Base-by-base conservation (phyloP, 179 eudicot species). In the Beta macrorhiza region DNA sequence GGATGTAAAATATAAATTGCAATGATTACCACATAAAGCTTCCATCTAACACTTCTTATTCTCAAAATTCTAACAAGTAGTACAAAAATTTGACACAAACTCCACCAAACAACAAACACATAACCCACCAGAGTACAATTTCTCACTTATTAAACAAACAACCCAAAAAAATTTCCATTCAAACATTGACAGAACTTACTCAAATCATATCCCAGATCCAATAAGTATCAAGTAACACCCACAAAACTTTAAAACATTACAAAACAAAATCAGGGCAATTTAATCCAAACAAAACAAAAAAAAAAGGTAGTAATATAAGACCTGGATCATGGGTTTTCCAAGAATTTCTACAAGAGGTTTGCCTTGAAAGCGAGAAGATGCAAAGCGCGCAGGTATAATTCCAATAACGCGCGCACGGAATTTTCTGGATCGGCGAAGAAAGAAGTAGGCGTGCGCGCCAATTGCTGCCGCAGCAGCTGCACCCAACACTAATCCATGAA, bases 311-410 rank as follows among this genome's bases (percentile, higher is more conserved):
- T 37, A 37, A 37, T 37, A 2, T 37, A 37, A 56, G 25, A 92
- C 95, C 93, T 93, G 98, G 89, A 94, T 94, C 98, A 94, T 94
- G 80, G 98, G 95, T 83, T 94, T 94, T 79, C 97, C 97, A 62
- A 93, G 95, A 82, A 94, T 94, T 20, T 90, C 77, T 32, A 90
- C 92, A 22, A 94, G 92, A 56, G 98, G 97, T 76, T 94, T 94
- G 72, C 98, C 97, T 7, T 91, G 81, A 73, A 94, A 94, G 0
- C 97, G 92, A 37, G 96, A 84, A 7, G 97, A 94, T 69, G 97
- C 95, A 74, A 79, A 94, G 5, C 97, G 92, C 7, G 94, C 98
- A 0, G 98, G 98, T 49, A 93, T 94, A 16, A 94, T 91, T 0
- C 97, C 97, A 53, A 93, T 80, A 52, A 93, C 98, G 9, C 93